Percentiles rank a stretch among this genome's conserved stretches.
Conservation (phyloP, 2,329 filamentous ascomycete species). For the Colletotrichum orbiculare region DNA sequence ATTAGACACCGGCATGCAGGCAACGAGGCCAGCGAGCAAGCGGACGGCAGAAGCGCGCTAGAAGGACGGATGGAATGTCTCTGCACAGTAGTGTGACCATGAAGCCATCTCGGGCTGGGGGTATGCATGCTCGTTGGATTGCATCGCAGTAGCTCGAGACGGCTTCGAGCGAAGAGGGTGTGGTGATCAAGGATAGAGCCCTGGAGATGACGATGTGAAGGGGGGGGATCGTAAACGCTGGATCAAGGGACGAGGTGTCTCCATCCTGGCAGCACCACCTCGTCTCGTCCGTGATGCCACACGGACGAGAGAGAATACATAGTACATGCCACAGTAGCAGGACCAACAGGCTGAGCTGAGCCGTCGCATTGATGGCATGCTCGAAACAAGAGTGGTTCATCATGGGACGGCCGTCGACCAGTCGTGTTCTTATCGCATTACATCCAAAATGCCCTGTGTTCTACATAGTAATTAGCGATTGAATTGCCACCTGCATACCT, state of each 20-base stretch:
- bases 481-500: too few species aligned
- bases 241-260: too few species aligned
- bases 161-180: not conserved
- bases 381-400: slow-evolving; percentile 25
- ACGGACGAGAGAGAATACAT: not conserved
- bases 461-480: too few species aligned
- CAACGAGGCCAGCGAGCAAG: too few species aligned
- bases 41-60: slow-evolving; percentile 25
- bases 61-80: slow-evolving; percentile 25
- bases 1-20: too few species aligned
- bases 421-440: not conserved
- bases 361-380: slow-evolving; percentile 24
- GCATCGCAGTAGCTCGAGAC: not conserved
- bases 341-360: not conserved
- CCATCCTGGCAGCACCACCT: not conserved
- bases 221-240: too few species aligned
- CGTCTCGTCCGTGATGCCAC: slow-evolving; percentile 1
- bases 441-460: too few species aligned
- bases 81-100: not conserved
- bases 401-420: too few species aligned
- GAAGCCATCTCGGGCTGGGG: slow-evolving; percentile 9
- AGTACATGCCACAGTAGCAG: too few species aligned
- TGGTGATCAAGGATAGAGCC: not conserved
- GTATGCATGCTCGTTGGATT: slow-evolving; percentile 14
- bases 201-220: not conserved